Evolutionary conservation across 352 stramenopile genomes (phyloP), one percentile per base, ranked within the genome.

Genomic region (Phytophthora multivora): DNA sequence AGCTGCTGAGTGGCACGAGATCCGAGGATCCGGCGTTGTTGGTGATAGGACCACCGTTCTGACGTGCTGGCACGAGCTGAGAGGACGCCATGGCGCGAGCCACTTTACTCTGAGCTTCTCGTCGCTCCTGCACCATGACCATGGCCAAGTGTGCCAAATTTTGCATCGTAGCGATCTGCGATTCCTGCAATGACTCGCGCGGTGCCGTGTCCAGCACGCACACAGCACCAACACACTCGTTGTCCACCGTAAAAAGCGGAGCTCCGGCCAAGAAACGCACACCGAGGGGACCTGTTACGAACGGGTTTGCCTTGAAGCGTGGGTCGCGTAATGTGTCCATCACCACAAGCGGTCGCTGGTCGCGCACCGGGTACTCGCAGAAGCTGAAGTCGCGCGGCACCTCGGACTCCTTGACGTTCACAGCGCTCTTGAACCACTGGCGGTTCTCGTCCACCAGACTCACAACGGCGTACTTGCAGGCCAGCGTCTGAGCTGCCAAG

Each of bases 211-310:
- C 86, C 51, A 94, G 62, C 42, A 94, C 86, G 31, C 81, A 94
- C 18, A 94, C 86, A 0, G 83, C 78, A 12, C 86, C 86, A 10
- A 94, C 83, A 46, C 83, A 92, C 47, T 86, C 66, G 40, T 89
- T 90, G 51, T 92, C 74, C 31, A 91, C 80, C n/a, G 84, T 91
- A 38, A 94, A 91, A 28, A 99, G 76, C 25, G 93, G 91, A n/a
- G 93, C 90, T 31, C 91, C 94, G 0, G 96, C 94, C 45, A 98
- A 91, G 69, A 99, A 98, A 13, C 96, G 89, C 46, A 99, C 93
- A 51, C 85, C 73, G 2, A 97, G 84, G 13, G 86, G 75, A 15
- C 94, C 94, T 1, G 85, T 97, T 0, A 98, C 93, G 28, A 98
- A 88, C 57, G 88, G 80, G 65, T 97, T 97, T 12, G 84, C 62